These are phyloP conservation scores for Leishmania aethiopica DNA, from an alignment of 208 protist genomes.

Conservation along the genomic window DNA sequence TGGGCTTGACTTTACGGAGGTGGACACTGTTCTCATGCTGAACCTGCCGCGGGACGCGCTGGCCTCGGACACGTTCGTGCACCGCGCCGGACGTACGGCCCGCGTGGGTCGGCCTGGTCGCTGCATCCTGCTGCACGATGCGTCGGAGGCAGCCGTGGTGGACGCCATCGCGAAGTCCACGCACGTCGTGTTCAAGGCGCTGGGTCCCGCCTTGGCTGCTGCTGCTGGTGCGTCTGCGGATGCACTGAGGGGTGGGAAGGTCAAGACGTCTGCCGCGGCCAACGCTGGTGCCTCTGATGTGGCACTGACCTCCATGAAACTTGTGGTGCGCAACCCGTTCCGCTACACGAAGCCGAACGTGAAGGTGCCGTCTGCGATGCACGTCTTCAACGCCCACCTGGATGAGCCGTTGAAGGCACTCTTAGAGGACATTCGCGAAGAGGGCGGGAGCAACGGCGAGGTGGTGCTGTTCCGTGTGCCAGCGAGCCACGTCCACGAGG, in stretches of 20 bases:
- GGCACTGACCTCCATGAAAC: constrained; percentile 29
- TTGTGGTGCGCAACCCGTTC: constrained; percentile 79
- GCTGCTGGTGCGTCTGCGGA: not conserved
- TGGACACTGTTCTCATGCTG: constrained; percentile 97
- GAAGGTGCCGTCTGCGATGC: constrained; percentile 57
- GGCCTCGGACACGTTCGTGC: constrained; percentile 95
- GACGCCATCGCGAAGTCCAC: constrained; percentile 66
- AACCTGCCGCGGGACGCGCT: constrained; percentile 84
- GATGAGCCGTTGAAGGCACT: constrained; percentile 23
- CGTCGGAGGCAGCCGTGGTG: constrained; percentile 39
- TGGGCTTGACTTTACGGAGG: constrained; percentile 94
- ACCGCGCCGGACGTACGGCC: constrained; percentile 96
- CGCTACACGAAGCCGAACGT: constrained; percentile 53
- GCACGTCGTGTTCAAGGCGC: constrained; percentile 65
- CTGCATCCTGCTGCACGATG: constrained; percentile 90
- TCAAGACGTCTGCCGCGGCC: not conserved
- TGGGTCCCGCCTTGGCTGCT: constrained; percentile 26
- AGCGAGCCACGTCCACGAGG: constrained; percentile 44
- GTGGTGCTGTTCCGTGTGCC: constrained; percentile 63
- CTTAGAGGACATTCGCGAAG: constrained; percentile 34
- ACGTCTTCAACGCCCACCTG: constrained; percentile 64
- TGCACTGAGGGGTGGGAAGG: constrained; percentile 13
- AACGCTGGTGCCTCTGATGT: constrained; percentile 1
- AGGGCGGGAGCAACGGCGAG: constrained; percentile 43
- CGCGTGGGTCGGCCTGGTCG: constrained; percentile 83